phyloP scores from a whole-genome alignment of 2,329 filamentous ascomycete species.

The Ophioceras dolichostomum region DNA sequence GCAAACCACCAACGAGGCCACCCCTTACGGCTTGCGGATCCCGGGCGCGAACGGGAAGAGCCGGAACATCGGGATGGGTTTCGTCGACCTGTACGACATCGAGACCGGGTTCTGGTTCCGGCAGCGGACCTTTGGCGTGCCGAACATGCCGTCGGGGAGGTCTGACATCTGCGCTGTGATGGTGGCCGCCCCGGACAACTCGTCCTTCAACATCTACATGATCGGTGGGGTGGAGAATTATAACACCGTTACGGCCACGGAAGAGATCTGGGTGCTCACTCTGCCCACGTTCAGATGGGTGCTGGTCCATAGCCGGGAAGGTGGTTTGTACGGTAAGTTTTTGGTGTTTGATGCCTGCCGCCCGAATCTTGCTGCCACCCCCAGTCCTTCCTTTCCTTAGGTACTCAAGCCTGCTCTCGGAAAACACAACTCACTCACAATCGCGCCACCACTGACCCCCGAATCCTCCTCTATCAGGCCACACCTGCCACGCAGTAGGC shows the following conservation, averaged over 20 bases:
- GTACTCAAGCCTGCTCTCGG: too few relatives aligned
- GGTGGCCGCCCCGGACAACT: conserved; percentile 8
- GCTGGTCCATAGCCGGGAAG: conserved; percentile 6
- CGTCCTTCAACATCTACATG: conserved; percentile 11
- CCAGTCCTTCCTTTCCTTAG: too few relatives aligned
- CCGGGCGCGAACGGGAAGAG: neutral
- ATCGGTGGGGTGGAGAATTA: conserved; percentile 10
- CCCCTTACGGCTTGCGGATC: conserved; percentile 3
- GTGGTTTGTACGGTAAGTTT: conserved; percentile 7
- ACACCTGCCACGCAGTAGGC: conserved; percentile 8
- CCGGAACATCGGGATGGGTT: conserved; percentile 5
- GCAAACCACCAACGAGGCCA: conserved; percentile 6
- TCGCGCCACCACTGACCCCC: too few relatives aligned
- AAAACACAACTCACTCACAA: too few relatives aligned
- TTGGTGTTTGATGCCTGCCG: neutral
- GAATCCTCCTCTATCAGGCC: conserved; percentile 1
- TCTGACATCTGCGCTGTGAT: conserved; percentile 10
- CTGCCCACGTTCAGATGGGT: conserved; percentile 10
- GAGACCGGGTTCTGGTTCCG: conserved; percentile 11
- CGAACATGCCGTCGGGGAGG: conserved; percentile 7
- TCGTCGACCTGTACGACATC: conserved; percentile 11
- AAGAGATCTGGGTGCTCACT: conserved; percentile 9
- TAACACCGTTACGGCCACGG: conserved; percentile 5
- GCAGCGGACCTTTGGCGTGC: conserved; percentile 9
- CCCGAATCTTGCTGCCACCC: too few relatives aligned